Conservation (phyloP, 495 filamentous ascomycete genomes). For the Aspergillus cristatus region DNA sequence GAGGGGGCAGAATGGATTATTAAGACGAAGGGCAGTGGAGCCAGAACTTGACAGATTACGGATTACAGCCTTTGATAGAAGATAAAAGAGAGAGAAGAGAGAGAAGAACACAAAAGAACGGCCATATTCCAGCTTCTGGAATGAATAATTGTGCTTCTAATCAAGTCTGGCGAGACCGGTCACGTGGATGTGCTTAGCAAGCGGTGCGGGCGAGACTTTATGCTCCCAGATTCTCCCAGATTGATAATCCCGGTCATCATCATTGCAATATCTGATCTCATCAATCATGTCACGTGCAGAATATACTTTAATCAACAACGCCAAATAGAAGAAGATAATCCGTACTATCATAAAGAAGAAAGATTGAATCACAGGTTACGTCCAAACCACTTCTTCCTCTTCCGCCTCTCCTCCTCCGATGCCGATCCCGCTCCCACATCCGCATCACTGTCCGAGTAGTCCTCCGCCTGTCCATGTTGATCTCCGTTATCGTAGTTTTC, state of each 20-base stretch:
- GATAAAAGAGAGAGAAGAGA: slow-evolving; percentile 2
- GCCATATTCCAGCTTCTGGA: too few relatives aligned
- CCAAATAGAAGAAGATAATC: slow-evolving; percentile 13
- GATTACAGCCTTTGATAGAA: slow-evolving; percentile 1
- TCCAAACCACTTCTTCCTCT: slow-evolving; percentile 34
- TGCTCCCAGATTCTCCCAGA: too few relatives aligned
- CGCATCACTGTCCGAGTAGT: slow-evolving; percentile 10
- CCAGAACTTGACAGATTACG: slow-evolving; percentile 16
- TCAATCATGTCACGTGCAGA: too few relatives aligned
- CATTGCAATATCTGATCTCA: too few relatives aligned
- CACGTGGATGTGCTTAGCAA: slow-evolving; percentile 9
- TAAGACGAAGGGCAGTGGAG: slow-evolving; percentile 1
- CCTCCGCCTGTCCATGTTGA: slow-evolving; percentile 12
- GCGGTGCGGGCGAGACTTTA: not conserved
- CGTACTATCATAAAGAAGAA: too few relatives aligned
- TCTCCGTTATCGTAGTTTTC: slow-evolving; percentile 10
- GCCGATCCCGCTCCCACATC: slow-evolving; percentile 7
- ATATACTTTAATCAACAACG: too few relatives aligned
- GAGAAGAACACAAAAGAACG: not conserved
- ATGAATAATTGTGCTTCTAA: not conserved
- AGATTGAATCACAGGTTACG: too few relatives aligned
- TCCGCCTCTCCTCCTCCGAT: slow-evolving; percentile 8
- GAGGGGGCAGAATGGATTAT: not conserved
- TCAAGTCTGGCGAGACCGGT: slow-evolving; percentile 4
- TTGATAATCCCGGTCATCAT: too few relatives aligned